phyloP scores from a whole-genome alignment of 257 asterid species.

The Buddleja alternifolia region DNA sequence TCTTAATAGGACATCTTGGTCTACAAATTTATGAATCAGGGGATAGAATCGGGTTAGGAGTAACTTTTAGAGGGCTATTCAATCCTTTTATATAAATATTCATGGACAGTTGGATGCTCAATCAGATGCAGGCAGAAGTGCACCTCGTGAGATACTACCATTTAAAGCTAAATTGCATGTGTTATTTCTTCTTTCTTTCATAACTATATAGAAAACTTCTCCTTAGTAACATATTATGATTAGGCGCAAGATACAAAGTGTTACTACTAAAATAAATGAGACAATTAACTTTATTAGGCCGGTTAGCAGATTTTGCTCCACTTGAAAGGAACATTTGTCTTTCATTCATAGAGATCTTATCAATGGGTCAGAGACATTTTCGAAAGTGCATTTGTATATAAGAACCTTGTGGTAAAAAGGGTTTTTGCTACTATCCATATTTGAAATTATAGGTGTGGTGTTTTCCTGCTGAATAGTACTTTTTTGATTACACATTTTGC shows the following conservation, averaged over 20 bases:
- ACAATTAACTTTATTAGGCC: conserved; percentile 5
- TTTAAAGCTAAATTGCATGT: not conserved
- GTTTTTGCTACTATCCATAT: not conserved
- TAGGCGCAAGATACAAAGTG: not conserved
- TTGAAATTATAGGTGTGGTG: conserved; percentile 3
- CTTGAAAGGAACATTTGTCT: not conserved
- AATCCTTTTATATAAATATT: not conserved
- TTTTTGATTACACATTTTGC: not conserved
- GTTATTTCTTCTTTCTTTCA: too few species aligned
- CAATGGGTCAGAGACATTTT: not conserved
- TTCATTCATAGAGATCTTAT: not conserved
- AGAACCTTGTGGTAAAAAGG: conserved; percentile 6
- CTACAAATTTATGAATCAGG: not conserved
- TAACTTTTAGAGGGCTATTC: conserved; percentile 5
- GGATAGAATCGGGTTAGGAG: not conserved
- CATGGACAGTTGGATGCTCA: not conserved
- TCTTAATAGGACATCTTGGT: not conserved
- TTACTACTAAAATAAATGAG: not conserved
- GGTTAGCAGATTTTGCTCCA: conserved; percentile 7
- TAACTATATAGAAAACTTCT: too few species aligned
- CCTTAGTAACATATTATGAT: not conserved
- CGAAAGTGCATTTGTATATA: not conserved
- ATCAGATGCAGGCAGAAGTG: not conserved
- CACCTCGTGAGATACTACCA: not conserved
- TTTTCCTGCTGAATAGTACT: not conserved